A percentile compares a stretch with the other conserved stretches of the same genome.
Evolutionary conservation across 352 stramenopile genomes (phyloP).

Genomic region (Halophytophthora batemanensis): DNA sequence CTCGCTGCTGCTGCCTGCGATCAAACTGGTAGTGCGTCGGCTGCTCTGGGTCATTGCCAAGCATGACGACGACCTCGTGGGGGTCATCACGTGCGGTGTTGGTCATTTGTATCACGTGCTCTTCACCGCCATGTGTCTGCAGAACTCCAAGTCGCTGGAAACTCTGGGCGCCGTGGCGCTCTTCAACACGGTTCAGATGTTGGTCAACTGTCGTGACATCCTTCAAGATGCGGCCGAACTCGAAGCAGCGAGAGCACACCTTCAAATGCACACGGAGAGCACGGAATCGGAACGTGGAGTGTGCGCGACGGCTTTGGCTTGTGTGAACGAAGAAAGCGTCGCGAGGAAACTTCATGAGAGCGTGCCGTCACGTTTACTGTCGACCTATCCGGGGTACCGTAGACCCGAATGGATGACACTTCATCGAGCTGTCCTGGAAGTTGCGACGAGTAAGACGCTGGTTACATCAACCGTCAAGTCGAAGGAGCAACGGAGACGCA

Average conservation of each 20-base stretch:
- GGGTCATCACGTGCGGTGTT: constrained; percentile 9
- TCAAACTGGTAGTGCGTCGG: constrained; percentile 25
- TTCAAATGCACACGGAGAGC: background rate
- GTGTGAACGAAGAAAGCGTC: background rate
- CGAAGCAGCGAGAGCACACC: background rate
- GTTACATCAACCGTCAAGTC: too few species aligned
- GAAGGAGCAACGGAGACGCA: too few species aligned
- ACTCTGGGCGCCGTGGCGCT: constrained; percentile 21
- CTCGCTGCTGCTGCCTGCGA: constrained; percentile 24
- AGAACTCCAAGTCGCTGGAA: constrained; percentile 31
- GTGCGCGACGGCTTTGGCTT: background rate
- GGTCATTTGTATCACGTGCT: constrained; percentile 33
- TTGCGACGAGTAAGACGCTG: too few species aligned
- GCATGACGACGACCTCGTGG: constrained; percentile 23
- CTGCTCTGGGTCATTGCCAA: constrained; percentile 16
- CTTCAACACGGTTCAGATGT: constrained; percentile 15
- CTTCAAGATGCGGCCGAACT: constrained; percentile 6
- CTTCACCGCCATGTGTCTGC: constrained; percentile 33
- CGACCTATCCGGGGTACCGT: background rate
- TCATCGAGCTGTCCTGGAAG: too few species aligned
- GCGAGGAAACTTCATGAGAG: background rate
- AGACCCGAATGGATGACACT: too few species aligned
- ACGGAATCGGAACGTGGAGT: too few species aligned
- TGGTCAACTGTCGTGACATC: constrained; percentile 17
- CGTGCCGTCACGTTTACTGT: background rate